These are phyloP conservation scores for Aquilaria sinensis DNA, from an alignment of 345 rosid species.

Conservation along the genomic window DNA sequence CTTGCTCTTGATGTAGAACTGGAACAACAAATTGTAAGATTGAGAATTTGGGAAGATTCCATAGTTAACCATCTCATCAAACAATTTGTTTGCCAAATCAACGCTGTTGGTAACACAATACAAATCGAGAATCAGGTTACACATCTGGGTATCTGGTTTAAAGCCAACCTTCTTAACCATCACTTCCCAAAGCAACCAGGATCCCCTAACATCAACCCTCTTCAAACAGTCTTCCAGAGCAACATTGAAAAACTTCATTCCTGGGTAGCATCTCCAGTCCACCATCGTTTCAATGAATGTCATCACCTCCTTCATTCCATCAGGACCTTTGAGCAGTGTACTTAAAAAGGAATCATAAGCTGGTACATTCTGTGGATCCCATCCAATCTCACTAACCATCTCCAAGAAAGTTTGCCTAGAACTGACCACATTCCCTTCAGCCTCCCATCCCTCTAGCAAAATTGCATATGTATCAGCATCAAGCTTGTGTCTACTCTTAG, in stretches of 20 bases:
- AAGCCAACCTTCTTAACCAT: slow-evolving; percentile 31
- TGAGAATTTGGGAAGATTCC: slow-evolving; percentile 44
- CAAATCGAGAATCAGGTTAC: slow-evolving; percentile 42
- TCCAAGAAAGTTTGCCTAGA: slow-evolving; percentile 32
- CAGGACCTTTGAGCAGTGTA: slow-evolving; percentile 36
- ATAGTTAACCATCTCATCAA: slow-evolving; percentile 45
- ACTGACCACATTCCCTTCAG: slow-evolving; percentile 30
- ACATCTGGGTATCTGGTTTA: slow-evolving; percentile 39
- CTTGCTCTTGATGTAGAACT: slow-evolving; percentile 33
- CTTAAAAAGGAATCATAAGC: slow-evolving; percentile 44
- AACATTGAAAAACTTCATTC: slow-evolving; percentile 32
- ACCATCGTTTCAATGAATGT: slow-evolving; percentile 25
- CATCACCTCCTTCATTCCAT: slow-evolving; percentile 35
- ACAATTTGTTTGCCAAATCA: slow-evolving; percentile 30
- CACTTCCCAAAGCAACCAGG: slow-evolving; percentile 36
- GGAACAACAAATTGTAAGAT: slow-evolving; percentile 41
- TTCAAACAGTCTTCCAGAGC: slow-evolving; percentile 30
- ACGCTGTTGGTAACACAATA: slow-evolving; percentile 26
- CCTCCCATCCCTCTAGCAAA: slow-evolving; percentile 61
- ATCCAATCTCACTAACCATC: slow-evolving; percentile 47
- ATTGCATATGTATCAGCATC: slow-evolving; percentile 50
- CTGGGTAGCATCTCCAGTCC: slow-evolving; percentile 36
- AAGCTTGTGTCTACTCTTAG: slow-evolving; percentile 30
- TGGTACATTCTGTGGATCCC: slow-evolving; percentile 45
- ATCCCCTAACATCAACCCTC: slow-evolving; percentile 26